These are phyloP conservation scores for Trichoderma sp. DNA, from an alignment of 2,329 filamentous ascomycete species.

Conservation along the genomic window DNA sequence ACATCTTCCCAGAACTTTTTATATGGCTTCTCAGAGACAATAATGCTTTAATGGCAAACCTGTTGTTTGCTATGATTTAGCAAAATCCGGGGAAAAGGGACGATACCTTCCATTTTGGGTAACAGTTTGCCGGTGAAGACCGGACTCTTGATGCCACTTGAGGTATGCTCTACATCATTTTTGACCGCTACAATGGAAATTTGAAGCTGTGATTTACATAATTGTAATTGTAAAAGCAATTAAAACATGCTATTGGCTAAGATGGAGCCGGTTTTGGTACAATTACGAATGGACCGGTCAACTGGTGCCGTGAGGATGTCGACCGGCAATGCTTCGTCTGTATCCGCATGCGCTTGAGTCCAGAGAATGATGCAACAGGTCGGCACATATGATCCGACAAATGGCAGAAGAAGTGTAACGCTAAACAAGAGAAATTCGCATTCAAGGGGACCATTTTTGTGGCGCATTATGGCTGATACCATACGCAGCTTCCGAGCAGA, in stretches of 20 bases:
- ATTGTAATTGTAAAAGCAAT: background rate
- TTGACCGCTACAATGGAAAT: background rate
- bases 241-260: too few species aligned
- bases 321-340: background rate
- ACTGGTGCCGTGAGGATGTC: background rate
- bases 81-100: background rate
- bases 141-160: background rate
- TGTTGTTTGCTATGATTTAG: background rate
- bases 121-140: background rate
- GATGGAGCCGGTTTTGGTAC: too few species aligned
- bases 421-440: too few species aligned
- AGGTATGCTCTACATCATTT: background rate
- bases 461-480: background rate
- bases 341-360: background rate
- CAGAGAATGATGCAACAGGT: too few species aligned
- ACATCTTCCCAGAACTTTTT: background rate
- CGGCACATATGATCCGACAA: too few species aligned
- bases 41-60: background rate
- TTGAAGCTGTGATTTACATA: background rate
- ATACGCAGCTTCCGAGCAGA: background rate
- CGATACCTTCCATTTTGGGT: background rate
- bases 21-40: background rate
- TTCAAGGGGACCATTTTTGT: background rate
- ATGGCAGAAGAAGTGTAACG: too few species aligned
- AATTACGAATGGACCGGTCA: too few species aligned